Base-by-base conservation (phyloP, 1,284 basidiomycete species). In the Prillingera fragicola region DNA sequence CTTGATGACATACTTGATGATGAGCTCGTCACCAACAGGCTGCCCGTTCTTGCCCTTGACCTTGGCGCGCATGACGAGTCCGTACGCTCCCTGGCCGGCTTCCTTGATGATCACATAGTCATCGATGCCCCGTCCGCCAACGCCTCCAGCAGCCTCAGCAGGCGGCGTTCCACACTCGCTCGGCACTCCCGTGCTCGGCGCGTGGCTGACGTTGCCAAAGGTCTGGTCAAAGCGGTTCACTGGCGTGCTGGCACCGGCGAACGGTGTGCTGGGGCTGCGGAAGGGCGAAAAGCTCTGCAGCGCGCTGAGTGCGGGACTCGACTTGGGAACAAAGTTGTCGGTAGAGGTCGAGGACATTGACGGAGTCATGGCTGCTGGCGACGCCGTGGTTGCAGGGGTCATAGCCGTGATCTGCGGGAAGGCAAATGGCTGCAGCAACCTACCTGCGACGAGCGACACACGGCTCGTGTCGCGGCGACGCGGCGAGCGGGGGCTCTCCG, bases 1-100 rank as follows among this genome's bases (percentile, higher is more conserved):
- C 73, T 98, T 98, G 77, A 97, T 94, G 63, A 98, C 85, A 69
- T 96, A 94, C 67, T 98, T 98, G 75, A 97, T 91, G 56, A 97
- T 84, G 44, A 96, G 73, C 46, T 75, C 73, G 7, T 77, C 73
- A 56, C 90, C 91, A 25, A 83, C 71, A 8, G 82, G 78, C 23
- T 68, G 57, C 0, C 87, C 88, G 65, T 87, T 83, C 1, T 76
- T 60, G 28, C 78, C 78, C 59, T 84, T 84, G 65, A 90, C 85
- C 48, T 86, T 77, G 1, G 83, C 94, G 41, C 87, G 79, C 72
- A 95, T 92, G 21, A 98, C 94, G 33, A 97, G 76, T 0, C 94
- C 94, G 69, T 98, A 98, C 12, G 94, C 94, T n/a, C 94, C 94
- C 47, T 90, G 80, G 19, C 94, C 90, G 17, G 92, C 85, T 63